Conservation (phyloP, 2,329 filamentous ascomycete species). For the Exophiala sp. region DNA sequence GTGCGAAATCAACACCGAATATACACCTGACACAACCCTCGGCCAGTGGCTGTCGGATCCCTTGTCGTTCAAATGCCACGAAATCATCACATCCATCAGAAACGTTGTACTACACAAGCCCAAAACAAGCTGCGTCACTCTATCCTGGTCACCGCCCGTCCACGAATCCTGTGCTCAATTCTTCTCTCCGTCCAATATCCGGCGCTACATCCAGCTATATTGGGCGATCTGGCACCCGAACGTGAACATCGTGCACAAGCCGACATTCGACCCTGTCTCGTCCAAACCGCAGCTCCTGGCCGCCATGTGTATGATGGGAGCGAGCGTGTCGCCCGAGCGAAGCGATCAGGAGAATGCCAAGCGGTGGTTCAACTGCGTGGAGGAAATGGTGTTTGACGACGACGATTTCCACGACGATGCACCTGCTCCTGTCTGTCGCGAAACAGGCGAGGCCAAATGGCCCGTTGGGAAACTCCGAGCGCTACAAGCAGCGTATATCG, state of each 20-base stretch:
- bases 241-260: slow-evolving; percentile 35
- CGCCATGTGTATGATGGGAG: slow-evolving; percentile 36
- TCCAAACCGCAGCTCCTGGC: slow-evolving; percentile 34
- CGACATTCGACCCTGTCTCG: slow-evolving; percentile 33
- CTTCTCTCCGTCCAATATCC: slow-evolving; percentile 27
- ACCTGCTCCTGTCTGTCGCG: too few relatives aligned
- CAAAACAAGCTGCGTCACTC: too few relatives aligned
- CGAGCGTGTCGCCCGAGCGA: slow-evolving; percentile 32
- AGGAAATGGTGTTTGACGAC: slow-evolving; percentile 37
- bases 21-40: background rate
- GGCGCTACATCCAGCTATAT: slow-evolving; percentile 34
- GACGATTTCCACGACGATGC: too few relatives aligned
- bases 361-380: slow-evolving; percentile 37
- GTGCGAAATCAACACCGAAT: too few relatives aligned
- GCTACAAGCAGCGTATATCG: slow-evolving; percentile 37
- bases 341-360: slow-evolving; percentile 33
- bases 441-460: slow-evolving; percentile 30
- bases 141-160: slow-evolving; percentile 34
- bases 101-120: too few relatives aligned
- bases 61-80: background rate
- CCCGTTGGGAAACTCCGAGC: too few relatives aligned
- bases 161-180: slow-evolving; percentile 26
- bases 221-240: slow-evolving; percentile 39
- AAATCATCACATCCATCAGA: slow-evolving; percentile 1
- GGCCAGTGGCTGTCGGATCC: too few relatives aligned